Evolutionary conservation across 2,329 filamentous ascomycete genomes (phyloP).

Genomic region (Penicillium crustosum): DNA sequence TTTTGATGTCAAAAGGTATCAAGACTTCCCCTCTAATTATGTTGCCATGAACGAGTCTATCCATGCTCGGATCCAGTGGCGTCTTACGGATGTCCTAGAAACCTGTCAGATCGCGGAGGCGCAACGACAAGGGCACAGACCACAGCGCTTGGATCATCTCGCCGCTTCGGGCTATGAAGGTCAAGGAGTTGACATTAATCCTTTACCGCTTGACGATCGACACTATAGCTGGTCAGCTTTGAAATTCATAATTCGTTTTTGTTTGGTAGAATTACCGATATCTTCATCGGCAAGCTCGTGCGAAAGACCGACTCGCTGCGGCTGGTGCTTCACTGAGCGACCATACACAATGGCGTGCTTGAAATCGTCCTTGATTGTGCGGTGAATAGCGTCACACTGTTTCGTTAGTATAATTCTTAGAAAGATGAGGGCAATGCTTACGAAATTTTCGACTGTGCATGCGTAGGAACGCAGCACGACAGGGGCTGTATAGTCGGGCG

Average conservation of each 20-base stretch:
- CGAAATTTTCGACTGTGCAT: conserved; percentile 95
- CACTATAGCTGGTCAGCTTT: conserved; percentile 46
- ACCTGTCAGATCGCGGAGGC: conserved; percentile 26
- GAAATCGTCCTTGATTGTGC: conserved; percentile 93
- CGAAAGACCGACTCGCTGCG: conserved; percentile 84
- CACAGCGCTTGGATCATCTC: conserved; percentile 25
- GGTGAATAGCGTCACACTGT: conserved; percentile 95
- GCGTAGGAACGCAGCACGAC: conserved; percentile 81
- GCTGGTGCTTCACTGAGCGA: conserved; percentile 97
- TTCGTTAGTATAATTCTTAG: conserved; percentile 21
- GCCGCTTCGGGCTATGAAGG: conserved; percentile 30
- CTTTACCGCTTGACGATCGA: conserved; percentile 69
- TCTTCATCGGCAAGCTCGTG: conserved; percentile 96
- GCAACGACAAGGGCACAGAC: conserved; percentile 18
- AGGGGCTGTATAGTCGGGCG: conserved; percentile 87
- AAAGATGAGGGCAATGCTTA: conserved; percentile 53
- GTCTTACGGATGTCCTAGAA: conserved; percentile 31
- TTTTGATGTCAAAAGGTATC: conserved; percentile 10
- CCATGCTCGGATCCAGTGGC: conserved; percentile 20
- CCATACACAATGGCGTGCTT: conserved; percentile 95
- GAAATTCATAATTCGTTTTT: neutral
- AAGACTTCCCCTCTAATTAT: conserved; percentile 11
- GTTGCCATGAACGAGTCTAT: conserved; percentile 23
- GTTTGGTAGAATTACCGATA: conserved; percentile 67
- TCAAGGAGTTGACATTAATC: conserved; percentile 18